phyloP scores from a whole-genome alignment of 257 asterid species.

The Penstemon davidsonii region DNA sequence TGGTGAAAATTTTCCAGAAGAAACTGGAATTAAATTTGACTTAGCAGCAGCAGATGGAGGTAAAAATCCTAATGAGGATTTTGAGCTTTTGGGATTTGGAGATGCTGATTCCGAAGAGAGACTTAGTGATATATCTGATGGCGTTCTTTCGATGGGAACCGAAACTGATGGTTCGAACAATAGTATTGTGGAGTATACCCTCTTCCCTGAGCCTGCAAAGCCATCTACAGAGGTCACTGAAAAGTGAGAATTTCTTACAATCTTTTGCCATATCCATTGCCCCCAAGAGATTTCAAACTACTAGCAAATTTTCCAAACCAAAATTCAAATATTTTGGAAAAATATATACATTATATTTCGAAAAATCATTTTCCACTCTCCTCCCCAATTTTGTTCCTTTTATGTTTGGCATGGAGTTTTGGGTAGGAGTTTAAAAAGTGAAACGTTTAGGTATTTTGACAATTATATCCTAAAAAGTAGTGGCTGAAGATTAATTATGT shows the following conservation, averaged over 20 bases:
- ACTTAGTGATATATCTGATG: slow-evolving; percentile 92
- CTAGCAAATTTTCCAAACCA: background rate
- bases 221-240: slow-evolving; percentile 52
- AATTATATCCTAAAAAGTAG: too few species aligned
- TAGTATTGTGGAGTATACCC: slow-evolving; percentile 80
- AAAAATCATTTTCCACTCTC: background rate
- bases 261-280: background rate
- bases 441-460: too few species aligned
- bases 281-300: background rate
- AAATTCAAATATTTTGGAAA: background rate
- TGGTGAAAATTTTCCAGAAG: slow-evolving; percentile 37
- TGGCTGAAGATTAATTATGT: too few species aligned
- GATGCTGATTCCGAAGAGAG: slow-evolving; percentile 88
- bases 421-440: too few species aligned
- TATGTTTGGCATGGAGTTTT: too few species aligned
- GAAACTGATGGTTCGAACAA: slow-evolving; percentile 82
- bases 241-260: slow-evolving; percentile 52
- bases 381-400: background rate
- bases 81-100: slow-evolving; percentile 71
- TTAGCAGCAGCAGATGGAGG: slow-evolving; percentile 36
- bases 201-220: slow-evolving; percentile 72
- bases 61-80: slow-evolving; percentile 51
- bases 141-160: slow-evolving; percentile 92
- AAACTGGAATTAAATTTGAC: slow-evolving; percentile 36
- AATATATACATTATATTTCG: background rate